Evolutionary conservation across 352 stramenopile species (phyloP), one percentile per base, ranked within the genome.

Genomic region (Elongisporangium prolatum): DNA sequence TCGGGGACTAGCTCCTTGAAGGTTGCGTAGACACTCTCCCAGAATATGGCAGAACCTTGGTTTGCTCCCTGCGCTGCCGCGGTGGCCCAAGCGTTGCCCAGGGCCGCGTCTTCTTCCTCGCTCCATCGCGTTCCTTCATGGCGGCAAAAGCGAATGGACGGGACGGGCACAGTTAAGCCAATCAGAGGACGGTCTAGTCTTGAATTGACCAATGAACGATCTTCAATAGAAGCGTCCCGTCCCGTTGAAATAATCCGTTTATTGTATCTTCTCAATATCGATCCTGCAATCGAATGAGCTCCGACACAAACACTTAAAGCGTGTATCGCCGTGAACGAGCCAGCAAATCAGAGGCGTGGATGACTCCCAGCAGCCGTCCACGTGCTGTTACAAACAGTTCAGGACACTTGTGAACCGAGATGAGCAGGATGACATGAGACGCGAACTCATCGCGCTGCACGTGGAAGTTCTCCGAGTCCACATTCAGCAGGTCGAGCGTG

Each of bases 321-420:
- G 71, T 86, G 64, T 86, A 83, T 28, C 67, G 67, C n/a, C 80
- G 71, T 6, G 77, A 84, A 10, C 80, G 71, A 7, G 82, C 77
- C 4, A 92, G 72, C 54, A 92, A 58, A 49, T 93, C 80, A 0
- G 77, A 64, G 0, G 80, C 83, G 57, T 91, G 77, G 48, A 93
- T 87, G 24, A 88, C 73, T 2, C 83, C 83, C 5, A 91, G 75
- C 11, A 93, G 63, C 60, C 80, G 88, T 6, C 83, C 83, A 20
- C 77, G 71, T n/a, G 79, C 67, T 0, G 83, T 93, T 47, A 93
- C 81, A 28, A 89, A 91, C 0, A 93, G 60, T 62, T 89, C 70
- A 3, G 80, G 79, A 17, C 69, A 77, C 56, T 93, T 93, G 68
- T 93, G 79, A 38, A 91, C 77, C 44, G 83, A 88, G 50, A 93